Conservation (phyloP, 257 asterid genomes). For the Eucommia ulmoides region DNA sequence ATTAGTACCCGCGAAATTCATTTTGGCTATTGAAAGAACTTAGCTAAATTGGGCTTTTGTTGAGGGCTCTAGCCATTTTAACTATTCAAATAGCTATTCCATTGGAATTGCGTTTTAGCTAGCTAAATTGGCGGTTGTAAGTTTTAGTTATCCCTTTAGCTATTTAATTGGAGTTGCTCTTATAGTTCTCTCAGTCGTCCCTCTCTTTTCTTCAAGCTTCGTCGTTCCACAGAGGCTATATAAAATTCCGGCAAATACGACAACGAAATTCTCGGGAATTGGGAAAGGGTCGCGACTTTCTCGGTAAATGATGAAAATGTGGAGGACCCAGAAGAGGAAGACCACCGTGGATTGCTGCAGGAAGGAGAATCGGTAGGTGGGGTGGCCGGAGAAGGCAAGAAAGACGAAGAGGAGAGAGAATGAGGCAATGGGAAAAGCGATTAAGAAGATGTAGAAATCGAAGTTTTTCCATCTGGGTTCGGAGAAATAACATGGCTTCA, state of each 20-base stretch:
- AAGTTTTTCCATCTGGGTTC: slow-evolving; percentile 66
- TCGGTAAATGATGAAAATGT: slow-evolving; percentile 30
- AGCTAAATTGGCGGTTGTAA: too few relatives aligned
- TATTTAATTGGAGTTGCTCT: too few relatives aligned
- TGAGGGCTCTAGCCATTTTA: too few relatives aligned
- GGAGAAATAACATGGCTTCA: slow-evolving; percentile 63
- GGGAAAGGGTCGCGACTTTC: slow-evolving; percentile 7
- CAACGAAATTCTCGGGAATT: slow-evolving; percentile 44
- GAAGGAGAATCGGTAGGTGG: slow-evolving; percentile 57
- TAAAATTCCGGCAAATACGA: slow-evolving; percentile 40
- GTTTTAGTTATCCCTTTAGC: too few relatives aligned
- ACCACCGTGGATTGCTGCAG: slow-evolving; percentile 53
- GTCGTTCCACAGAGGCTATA: too few relatives aligned
- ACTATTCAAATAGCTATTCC: too few relatives aligned
- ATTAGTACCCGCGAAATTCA: too few relatives aligned
- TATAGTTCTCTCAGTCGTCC: too few relatives aligned
- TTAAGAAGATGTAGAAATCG: slow-evolving; percentile 47
- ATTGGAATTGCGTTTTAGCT: too few relatives aligned
- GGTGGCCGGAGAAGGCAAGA: slow-evolving; percentile 41
- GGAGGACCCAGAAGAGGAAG: slow-evolving; percentile 56
- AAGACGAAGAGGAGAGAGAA: slow-evolving; percentile 44
- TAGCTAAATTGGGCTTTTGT: too few relatives aligned
- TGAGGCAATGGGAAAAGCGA: slow-evolving; percentile 55
- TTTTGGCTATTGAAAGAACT: too few relatives aligned
- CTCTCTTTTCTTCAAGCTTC: too few relatives aligned